Evolutionary conservation across 352 stramenopile species (phyloP).

Genomic region (Globisporangium camurandrum): DNA sequence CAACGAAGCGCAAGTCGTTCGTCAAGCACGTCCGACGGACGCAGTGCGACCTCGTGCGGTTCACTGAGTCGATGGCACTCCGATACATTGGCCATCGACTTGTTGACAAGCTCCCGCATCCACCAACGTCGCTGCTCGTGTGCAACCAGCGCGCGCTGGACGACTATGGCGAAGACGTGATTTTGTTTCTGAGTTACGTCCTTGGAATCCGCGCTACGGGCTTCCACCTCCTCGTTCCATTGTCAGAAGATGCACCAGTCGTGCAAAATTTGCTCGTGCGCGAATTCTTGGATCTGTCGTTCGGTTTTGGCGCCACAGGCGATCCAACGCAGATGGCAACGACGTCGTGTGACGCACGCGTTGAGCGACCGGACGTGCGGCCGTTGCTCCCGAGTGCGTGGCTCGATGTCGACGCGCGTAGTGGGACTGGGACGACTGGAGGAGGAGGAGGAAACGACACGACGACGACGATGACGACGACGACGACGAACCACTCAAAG

Average conservation of each 20-base stretch:
- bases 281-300: conserved; percentile 57
- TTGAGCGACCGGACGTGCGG: conserved; percentile 44
- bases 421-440: too few relatives aligned
- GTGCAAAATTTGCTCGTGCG: conserved; percentile 55
- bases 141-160: conserved; percentile 38
- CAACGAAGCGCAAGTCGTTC: conserved; percentile 58
- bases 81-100: conserved; percentile 59
- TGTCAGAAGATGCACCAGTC: conserved; percentile 56
- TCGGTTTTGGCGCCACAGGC: conserved; percentile 33
- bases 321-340: conserved; percentile 49
- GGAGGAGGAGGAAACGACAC: too few relatives aligned
- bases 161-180: conserved; percentile 41
- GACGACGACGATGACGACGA: conserved; percentile 2
- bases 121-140: conserved; percentile 20
- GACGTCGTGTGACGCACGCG: conserved; percentile 65
- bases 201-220: conserved; percentile 61
- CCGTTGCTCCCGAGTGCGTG: conserved; percentile 52
- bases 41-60: conserved; percentile 38
- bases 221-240: conserved; percentile 49
- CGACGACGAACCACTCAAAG: conserved; percentile 22
- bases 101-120: conserved; percentile 45
- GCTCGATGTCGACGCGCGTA: conserved; percentile 47
- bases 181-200: conserved; percentile 51
- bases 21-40: conserved; percentile 49
- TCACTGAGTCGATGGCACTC: conserved; percentile 51